These are phyloP conservation scores for Rhododendron simsii DNA, from an alignment of 148 eudicot species.

Conservation along the genomic window DNA sequence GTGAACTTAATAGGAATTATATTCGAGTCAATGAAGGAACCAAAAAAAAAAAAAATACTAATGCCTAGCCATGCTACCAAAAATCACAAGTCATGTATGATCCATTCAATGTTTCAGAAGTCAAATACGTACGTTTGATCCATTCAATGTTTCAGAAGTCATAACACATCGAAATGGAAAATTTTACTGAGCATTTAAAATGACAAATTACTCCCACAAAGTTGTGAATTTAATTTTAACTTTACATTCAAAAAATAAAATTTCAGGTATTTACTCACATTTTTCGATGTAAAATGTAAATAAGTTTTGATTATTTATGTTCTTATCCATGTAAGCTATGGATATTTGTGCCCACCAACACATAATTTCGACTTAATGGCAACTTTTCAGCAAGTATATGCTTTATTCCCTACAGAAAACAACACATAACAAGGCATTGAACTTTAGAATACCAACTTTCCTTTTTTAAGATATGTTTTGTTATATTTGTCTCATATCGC, in stretches of 20 bases:
- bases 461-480: no score
- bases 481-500: no score
- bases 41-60: neutral
- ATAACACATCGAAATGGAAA: neutral
- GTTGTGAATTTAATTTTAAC: neutral
- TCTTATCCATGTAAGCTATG: no score
- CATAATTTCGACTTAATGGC: no score
- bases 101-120: neutral
- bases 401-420: no score
- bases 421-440: no score
- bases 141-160: neutral
- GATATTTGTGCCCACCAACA: no score
- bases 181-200: neutral
- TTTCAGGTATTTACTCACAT: no score
- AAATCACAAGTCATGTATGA: neutral
- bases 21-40: neutral
- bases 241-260: neutral
- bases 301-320: no score
- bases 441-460: no score
- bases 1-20: neutral
- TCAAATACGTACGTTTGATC: neutral
- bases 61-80: neutral
- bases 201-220: neutral
- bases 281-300: no score
- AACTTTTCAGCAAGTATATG: no score